Conservation (phyloP, 2,329 filamentous ascomycete genomes). For the Diaporthe humulicola region DNA sequence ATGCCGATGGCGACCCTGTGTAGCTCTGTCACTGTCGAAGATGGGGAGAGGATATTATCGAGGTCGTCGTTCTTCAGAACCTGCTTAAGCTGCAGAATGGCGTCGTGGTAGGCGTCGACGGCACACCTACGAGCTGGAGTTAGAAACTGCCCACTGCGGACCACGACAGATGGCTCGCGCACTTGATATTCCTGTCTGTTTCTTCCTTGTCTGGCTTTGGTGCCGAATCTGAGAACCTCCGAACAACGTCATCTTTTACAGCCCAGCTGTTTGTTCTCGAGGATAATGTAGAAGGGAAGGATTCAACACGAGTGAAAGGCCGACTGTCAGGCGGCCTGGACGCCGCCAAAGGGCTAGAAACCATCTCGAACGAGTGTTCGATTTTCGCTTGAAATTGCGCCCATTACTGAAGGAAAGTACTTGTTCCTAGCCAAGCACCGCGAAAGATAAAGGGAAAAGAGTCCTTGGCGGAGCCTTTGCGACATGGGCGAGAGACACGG, state of each 20-base stretch:
- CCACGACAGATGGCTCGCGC: conserved; percentile 1
- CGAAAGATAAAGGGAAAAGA: background rate
- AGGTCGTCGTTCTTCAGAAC: conserved; percentile 42
- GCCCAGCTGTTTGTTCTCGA: conserved; percentile 26
- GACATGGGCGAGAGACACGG: background rate
- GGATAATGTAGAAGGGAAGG: background rate
- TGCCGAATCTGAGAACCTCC: conserved; percentile 45
- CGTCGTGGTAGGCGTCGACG: conserved; percentile 37
- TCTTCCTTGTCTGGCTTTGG: conserved; percentile 34
- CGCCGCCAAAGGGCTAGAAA: conserved; percentile 2
- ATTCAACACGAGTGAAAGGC: background rate
- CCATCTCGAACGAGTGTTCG: conserved; percentile 22
- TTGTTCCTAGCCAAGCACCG: background rate
- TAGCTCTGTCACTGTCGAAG: conserved; percentile 40
- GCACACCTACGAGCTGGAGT: conserved; percentile 15
- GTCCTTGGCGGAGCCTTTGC: background rate
- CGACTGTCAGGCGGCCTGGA: conserved; percentile 3
- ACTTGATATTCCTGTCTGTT: conserved; percentile 35
- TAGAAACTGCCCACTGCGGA: background rate
- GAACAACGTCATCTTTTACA: conserved; percentile 39
- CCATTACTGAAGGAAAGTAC: background rate
- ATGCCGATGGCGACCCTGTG: conserved; percentile 40
- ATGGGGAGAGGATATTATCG: conserved; percentile 28
- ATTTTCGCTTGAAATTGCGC: background rate
- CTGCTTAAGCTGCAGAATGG: conserved; percentile 27